These are phyloP conservation scores for fission yeast (Schizosaccharomyces pombe) DNA, from an alignment of 805 yeast species.

Conservation along the genomic window ASM294v3 CU329670.1:4430501-4431000, in stretches of 20 bases:
- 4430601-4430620: slow-evolving; percentile 27
- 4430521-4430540: slow-evolving; percentile 87
- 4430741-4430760: slow-evolving; percentile 96
- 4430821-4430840: slow-evolving; percentile 74
- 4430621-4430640: slow-evolving; percentile 19
- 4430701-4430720: slow-evolving; percentile 17
- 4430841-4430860: slow-evolving; percentile 71
- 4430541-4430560: slow-evolving; percentile 69
- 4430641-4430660: slow-evolving; percentile 91
- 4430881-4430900: slow-evolving; percentile 72
- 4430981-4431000: slow-evolving; percentile 73
- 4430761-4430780: slow-evolving; percentile 83
- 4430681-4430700: slow-evolving; percentile 75
- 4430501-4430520: slow-evolving; percentile 76
- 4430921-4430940: slow-evolving; percentile 39
- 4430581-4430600: slow-evolving; percentile 96
- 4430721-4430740: slow-evolving; percentile 42
- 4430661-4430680: slow-evolving; percentile 77
- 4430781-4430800: slow-evolving; percentile 80
- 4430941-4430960: slow-evolving; percentile 77
- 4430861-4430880: slow-evolving; percentile 76
- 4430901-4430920: slow-evolving; percentile 58
- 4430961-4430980: slow-evolving; percentile 93
- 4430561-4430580: slow-evolving; percentile 79
- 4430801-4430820: slow-evolving; percentile 57